A percentile compares a stretch with the other conserved stretches of the same genome.
Evolutionary conservation across 495 filamentous ascomycete genomes (phyloP).

Genomic region (Penicillium pulvis): DNA sequence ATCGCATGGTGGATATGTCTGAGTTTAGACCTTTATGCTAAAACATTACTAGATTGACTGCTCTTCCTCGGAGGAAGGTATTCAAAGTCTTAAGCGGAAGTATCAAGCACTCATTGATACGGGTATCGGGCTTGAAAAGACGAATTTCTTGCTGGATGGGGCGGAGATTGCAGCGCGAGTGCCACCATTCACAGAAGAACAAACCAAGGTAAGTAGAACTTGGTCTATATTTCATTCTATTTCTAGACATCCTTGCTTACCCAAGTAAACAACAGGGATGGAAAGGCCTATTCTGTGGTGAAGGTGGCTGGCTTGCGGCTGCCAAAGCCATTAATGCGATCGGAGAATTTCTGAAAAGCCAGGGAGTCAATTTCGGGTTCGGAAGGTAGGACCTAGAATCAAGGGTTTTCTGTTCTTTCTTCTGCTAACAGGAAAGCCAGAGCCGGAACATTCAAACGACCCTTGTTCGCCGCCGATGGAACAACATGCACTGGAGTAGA

Average conservation of each 20-base stretch:
- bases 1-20: neutral
- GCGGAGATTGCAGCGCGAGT: conserved; percentile 16
- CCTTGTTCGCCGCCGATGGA: conserved; percentile 16
- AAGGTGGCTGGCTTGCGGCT: conserved; percentile 26
- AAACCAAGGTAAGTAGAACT: conserved; percentile 13
- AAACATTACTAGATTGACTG: conserved; percentile 19
- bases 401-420: neutral
- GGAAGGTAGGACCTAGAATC: conserved; percentile 9
- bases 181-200: conserved; percentile 16
- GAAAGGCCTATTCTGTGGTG: conserved; percentile 19
- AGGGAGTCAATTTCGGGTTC: conserved; percentile 23
- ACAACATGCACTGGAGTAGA: conserved; percentile 32
- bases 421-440: conserved; percentile 4
- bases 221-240: neutral
- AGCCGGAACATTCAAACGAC: conserved; percentile 21
- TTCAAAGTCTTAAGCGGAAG: conserved; percentile 13
- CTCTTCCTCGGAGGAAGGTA: conserved; percentile 22
- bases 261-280: conserved; percentile 11
- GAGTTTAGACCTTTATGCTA: neutral
- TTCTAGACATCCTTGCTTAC: neutral
- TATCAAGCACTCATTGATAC: conserved; percentile 19
- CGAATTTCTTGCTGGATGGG: conserved; percentile 16
- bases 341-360: conserved; percentile 11
- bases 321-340: conserved; percentile 27
- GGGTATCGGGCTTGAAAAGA: conserved; percentile 21